Base-by-base conservation (phyloP, 257 asterid genomes). In the Salvia hispanica region DNA sequence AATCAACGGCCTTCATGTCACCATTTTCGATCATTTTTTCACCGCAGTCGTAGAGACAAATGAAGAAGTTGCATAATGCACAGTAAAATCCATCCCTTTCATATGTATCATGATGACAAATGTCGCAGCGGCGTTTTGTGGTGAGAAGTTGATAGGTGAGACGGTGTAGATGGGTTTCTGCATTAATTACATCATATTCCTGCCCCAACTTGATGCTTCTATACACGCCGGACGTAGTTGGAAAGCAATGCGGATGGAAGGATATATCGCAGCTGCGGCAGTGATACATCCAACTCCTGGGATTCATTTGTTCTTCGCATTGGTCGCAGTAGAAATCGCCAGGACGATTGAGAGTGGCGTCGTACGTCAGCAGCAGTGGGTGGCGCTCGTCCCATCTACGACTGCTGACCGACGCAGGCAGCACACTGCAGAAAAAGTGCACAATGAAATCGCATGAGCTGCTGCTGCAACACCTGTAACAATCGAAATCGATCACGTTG, bases 271-370 rank as follows among this genome's bases (percentile, higher is more conserved):
- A 63, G 4, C n/a, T 2, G 31, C 69, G 57, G 12, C 57, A 45
- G 21, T 46, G 69, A 46, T 63, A 63, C 69, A 63, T 63, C 69
- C 69, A 63, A 0, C 7, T 3, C 31, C 40, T 66, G 10, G 62
- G 72, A 18, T 53, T 40, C 53, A 66, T 66, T 21, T 25, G 6
- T 2, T 3, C 6, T 13, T 53, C 62, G 10, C 72, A 66, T 7
- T 18, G 5, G 7, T 39, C 59, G 5, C 72, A 66, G 44, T 53
- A 66, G 72, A 66, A 66, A 0, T 66, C 72, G 4, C 10, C 7
- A 0, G 63, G 62, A 8, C 54, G 63, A 54, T 66, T 37, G 9
- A 66, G 1, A 6, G 15, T 18, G 52, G 72, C 72, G 4, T 53
- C 44, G 14, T 66, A 52, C 0, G 63, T 64, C 44, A 64, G 14